Evolutionary conservation across 257 asterid species (phyloP).

Genomic region (Solanum clarkiae): DNA sequence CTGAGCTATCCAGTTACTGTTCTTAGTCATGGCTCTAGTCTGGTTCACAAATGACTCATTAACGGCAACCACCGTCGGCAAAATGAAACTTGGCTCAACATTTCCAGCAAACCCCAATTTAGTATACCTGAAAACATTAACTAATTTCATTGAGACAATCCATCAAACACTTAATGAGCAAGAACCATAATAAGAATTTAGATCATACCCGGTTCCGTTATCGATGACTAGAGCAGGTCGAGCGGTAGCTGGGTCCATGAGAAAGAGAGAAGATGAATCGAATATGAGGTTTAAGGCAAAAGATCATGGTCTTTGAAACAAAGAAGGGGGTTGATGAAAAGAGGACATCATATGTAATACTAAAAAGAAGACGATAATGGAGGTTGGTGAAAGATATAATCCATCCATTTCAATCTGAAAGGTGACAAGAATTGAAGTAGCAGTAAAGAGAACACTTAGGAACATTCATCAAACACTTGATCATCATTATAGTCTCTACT

Average conservation of each 20-base stretch:
- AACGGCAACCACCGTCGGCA: slow-evolving; percentile 79
- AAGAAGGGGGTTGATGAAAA: slow-evolving; percentile 11
- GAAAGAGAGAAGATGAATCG: slow-evolving; percentile 22
- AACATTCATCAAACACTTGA: neutral
- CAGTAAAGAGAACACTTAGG: neutral
- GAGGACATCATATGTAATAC: slow-evolving; percentile 15
- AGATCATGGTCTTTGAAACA: slow-evolving; percentile 43
- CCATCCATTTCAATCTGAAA: slow-evolving; percentile 14
- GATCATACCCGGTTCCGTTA: slow-evolving; percentile 79
- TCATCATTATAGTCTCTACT: neutral
- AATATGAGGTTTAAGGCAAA: slow-evolving; percentile 22
- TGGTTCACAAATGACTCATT: slow-evolving; percentile 77
- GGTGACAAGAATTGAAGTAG: neutral
- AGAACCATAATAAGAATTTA: neutral
- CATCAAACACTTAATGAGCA: slow-evolving; percentile 14
- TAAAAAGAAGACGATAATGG: neutral
- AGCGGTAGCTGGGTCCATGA: slow-evolving; percentile 74
- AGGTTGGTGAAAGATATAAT: slow-evolving; percentile 3
- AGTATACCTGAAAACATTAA: slow-evolving; percentile 45
- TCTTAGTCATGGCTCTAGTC: slow-evolving; percentile 47
- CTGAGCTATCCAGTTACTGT: slow-evolving; percentile 71
- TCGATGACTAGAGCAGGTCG: slow-evolving; percentile 95
- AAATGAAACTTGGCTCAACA: slow-evolving; percentile 78
- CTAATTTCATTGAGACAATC: slow-evolving; percentile 6
- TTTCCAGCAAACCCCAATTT: slow-evolving; percentile 99